phyloP scores from a whole-genome alignment of 2,329 filamentous ascomycete genomes.

The Teratosphaeria gauchensis region DNA sequence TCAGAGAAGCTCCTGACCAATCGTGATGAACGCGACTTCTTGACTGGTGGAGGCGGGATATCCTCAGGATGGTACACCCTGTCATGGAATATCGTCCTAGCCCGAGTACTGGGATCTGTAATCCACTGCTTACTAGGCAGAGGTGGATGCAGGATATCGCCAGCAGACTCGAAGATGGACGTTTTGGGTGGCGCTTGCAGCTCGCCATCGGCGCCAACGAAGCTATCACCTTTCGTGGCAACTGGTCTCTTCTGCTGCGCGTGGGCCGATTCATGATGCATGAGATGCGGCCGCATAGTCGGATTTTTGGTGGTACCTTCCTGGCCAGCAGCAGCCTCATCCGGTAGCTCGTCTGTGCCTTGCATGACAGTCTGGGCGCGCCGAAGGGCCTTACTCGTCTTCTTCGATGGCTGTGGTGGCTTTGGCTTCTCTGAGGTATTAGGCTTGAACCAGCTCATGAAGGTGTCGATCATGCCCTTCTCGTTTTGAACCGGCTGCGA shows the following conservation, averaged over 20 bases:
- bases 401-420: conserved; percentile 20
- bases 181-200: conserved; percentile 67
- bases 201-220: conserved; percentile 32
- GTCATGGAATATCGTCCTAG: conserved; percentile 92
- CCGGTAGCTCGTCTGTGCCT: conserved; percentile 23
- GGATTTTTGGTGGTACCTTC: conserved; percentile 20
- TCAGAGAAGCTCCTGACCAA: conserved; percentile 30
- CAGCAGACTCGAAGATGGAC: conserved; percentile 89
- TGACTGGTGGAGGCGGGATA: conserved; percentile 68
- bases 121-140: conserved; percentile 74
- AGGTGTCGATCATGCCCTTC: conserved; percentile 36
- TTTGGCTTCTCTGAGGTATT: conserved; percentile 26
- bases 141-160: conserved; percentile 83
- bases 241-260: conserved; percentile 30
- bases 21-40: conserved; percentile 18
- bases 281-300: conserved; percentile 22
- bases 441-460: conserved; percentile 67
- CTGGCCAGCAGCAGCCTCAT: conserved; percentile 11
- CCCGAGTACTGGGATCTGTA: conserved; percentile 68
- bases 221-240: conserved; percentile 41
- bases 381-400: conserved; percentile 26
- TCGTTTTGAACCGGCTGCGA: conserved; percentile 1
- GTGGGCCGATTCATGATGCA: conserved; percentile 10
- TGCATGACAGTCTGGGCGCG: conserved; percentile 64
- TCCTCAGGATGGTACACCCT: conserved; percentile 88